Evolutionary conservation across 140 eudicot species (phyloP).

Genomic region (Ambrosia hybrid): DNA sequence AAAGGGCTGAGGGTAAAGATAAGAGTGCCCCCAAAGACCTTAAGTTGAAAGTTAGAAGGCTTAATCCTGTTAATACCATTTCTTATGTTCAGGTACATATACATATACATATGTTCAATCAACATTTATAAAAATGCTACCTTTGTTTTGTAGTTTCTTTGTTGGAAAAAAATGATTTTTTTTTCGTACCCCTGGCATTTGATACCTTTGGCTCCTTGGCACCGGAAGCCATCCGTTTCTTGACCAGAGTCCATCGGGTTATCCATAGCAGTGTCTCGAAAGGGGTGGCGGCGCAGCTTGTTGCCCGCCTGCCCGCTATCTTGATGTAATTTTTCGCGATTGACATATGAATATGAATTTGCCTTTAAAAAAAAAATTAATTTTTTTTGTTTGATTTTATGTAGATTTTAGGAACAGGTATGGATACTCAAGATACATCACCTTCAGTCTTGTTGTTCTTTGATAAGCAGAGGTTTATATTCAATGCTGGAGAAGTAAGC

Average conservation of each 20-base stretch:
- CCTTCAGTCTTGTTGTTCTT: slow-evolving; percentile 88
- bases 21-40: slow-evolving; percentile 55
- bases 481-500: slow-evolving; percentile 97
- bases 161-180: background rate
- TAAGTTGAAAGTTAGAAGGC: slow-evolving; percentile 57
- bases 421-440: slow-evolving; percentile 97
- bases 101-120: background rate
- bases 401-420: slow-evolving; percentile 91
- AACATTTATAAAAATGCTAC: background rate
- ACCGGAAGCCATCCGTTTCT: too few species aligned
- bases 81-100: slow-evolving; percentile 76
- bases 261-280: too few species aligned
- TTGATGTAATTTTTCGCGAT: too few species aligned
- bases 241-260: too few species aligned
- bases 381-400: background rate
- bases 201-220: too few species aligned
- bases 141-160: background rate
- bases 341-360: too few species aligned
- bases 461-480: slow-evolving; percentile 81
- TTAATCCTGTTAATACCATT: slow-evolving; percentile 70
- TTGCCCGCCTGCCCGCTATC: too few species aligned
- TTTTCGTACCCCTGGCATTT: too few species aligned
- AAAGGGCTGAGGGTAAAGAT: slow-evolving; percentile 86
- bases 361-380: too few species aligned
- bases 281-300: too few species aligned